A percentile compares a stretch with the other conserved stretches of the same genome.
phyloP scores from a whole-genome alignment of 169 alveolate species.

The Theileria parva region DNA sequence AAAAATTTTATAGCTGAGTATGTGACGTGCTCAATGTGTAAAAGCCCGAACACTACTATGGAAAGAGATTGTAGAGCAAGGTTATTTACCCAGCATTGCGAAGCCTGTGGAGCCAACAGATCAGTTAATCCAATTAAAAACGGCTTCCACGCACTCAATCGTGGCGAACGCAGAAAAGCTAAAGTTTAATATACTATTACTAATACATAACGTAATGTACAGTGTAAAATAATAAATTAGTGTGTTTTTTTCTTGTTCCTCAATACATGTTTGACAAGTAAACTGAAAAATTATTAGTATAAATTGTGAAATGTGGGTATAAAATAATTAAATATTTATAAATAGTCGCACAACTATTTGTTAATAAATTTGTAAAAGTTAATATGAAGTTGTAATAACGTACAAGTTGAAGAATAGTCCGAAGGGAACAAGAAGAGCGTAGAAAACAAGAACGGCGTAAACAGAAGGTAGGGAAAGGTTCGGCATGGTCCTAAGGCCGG shows the following conservation, averaged over 20 bases:
- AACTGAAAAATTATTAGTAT: not conserved
- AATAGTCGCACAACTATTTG: not conserved
- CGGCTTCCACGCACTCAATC: conserved; percentile 91
- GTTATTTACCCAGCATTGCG: conserved; percentile 87
- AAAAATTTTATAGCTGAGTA: conserved; percentile 81
- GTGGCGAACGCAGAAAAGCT: conserved; percentile 91
- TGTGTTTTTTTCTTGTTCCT: conserved; percentile 7
- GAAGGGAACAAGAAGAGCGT: conserved; percentile 24
- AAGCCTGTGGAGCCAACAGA: conserved; percentile 92
- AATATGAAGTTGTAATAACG: conserved; percentile 10
- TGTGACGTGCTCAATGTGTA: conserved; percentile 93
- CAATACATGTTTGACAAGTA: conserved; percentile 8
- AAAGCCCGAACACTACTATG: conserved; percentile 88
- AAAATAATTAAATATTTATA: not conserved
- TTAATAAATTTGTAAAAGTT: too few relatives aligned
- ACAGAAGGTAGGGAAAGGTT: conserved; percentile 20
- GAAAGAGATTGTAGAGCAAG: conserved; percentile 89
- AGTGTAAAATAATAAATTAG: not conserved
- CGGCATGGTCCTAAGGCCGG: conserved; percentile 2
- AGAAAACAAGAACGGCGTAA: conserved; percentile 32
- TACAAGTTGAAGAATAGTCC: conserved; percentile 30
- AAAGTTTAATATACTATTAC: conserved; percentile 60
- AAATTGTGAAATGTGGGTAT: not conserved
- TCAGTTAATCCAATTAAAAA: conserved; percentile 90
- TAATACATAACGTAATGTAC: not conserved